Conservation (phyloP, 371 early-diverging fungal genomes). For the Chytridium lagenaria region DNA sequence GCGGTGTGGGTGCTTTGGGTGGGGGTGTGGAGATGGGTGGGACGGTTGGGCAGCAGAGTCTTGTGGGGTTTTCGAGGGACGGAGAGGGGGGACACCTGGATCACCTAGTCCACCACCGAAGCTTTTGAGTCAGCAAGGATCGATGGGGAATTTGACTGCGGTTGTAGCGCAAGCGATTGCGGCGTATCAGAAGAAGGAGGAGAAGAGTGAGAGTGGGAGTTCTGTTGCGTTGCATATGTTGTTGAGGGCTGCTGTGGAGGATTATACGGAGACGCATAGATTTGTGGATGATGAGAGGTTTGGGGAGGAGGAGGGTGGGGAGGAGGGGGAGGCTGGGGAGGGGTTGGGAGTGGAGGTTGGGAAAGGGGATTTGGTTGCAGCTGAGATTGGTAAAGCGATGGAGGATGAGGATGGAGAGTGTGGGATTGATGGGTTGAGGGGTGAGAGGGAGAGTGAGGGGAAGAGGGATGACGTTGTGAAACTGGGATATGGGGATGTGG, state of each 20-base stretch:
- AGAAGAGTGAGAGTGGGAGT: no score
- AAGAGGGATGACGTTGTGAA: neutral
- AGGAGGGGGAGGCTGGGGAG: neutral
- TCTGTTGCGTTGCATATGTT: constrained; percentile 6
- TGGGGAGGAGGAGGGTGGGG: neutral
- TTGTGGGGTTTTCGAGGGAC: no score
- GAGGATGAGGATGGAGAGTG: neutral
- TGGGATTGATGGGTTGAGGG: neutral
- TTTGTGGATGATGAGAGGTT: constrained; percentile 9
- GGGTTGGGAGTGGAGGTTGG: neutral
- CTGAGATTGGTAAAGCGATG: neutral
- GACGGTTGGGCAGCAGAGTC: neutral
- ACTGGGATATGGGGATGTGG: neutral
- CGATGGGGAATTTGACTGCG: neutral
- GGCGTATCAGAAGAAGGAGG: constrained; percentile 10
- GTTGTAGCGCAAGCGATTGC: constrained; percentile 9
- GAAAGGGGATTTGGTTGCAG: neutral
- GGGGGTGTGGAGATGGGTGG: no score
- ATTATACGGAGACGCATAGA: constrained; percentile 3
- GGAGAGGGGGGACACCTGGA: no score
- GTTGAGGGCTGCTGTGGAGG: constrained; percentile 1
- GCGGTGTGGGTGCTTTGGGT: no score
- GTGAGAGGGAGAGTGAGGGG: neutral
- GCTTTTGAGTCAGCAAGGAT: neutral
- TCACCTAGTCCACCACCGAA: neutral